phyloP scores from a whole-genome alignment of 371 early-diverging fungal genomes.

The Coelomomyces lativittatus region DNA sequence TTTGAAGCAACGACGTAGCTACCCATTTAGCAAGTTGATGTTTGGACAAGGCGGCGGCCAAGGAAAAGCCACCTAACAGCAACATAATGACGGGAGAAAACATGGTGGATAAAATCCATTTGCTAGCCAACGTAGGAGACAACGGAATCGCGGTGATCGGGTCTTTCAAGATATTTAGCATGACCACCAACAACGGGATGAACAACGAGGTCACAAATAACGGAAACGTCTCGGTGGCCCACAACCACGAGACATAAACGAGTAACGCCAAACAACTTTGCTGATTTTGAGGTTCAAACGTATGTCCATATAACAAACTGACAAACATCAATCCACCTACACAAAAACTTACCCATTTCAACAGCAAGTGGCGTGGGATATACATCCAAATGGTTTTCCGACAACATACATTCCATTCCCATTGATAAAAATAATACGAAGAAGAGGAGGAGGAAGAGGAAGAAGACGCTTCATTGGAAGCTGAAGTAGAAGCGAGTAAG shows the following conservation, averaged over 20 bases:
- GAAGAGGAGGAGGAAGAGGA: no score
- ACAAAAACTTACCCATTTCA: not conserved
- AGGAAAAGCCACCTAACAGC: slow-evolving; percentile 80
- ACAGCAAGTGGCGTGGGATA: no score
- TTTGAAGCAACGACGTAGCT: slow-evolving; percentile 70
- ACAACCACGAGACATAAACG: slow-evolving; percentile 66
- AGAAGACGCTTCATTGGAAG: not conserved
- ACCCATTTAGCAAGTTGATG: slow-evolving; percentile 77
- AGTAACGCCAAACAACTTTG: slow-evolving; percentile 73
- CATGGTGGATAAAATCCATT: slow-evolving; percentile 71
- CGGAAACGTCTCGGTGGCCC: slow-evolving; percentile 87
- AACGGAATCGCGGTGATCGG: slow-evolving; percentile 10
- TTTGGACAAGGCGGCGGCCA: slow-evolving; percentile 80
- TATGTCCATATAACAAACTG: slow-evolving; percentile 16
- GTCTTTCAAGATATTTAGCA: slow-evolving; percentile 58
- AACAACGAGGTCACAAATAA: slow-evolving; percentile 76
- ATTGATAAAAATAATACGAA: no score
- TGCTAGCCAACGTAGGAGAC: slow-evolving; percentile 56
- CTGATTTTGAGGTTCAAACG: slow-evolving; percentile 46
- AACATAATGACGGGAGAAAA: slow-evolving; percentile 88
- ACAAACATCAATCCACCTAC: slow-evolving; percentile 35
- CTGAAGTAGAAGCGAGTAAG: no score
- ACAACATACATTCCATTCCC: no score
- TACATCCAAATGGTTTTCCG: no score
- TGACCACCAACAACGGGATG: slow-evolving; percentile 69